Base-by-base conservation (phyloP, 2,329 filamentous ascomycete species). In the Colletotrichum viniferum region DNA sequence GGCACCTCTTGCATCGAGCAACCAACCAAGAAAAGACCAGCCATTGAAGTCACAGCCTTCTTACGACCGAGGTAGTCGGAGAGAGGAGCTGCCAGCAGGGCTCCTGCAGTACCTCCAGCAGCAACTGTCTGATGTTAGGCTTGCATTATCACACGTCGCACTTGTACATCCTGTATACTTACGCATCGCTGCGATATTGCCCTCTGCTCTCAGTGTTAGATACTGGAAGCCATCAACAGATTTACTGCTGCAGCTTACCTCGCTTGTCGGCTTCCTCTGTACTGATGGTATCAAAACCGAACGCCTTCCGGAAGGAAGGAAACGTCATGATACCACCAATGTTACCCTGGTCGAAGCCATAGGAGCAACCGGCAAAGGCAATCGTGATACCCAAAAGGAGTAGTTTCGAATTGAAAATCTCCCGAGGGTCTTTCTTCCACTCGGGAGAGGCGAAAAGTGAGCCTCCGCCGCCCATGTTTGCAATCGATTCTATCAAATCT, bases 301-400 rank as follows among this genome's bases (percentile, higher is more conserved):
- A 85, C 0, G 84, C 81, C 72, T 78, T 79, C 36, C 80, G 77
- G 77, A 86, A 85, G 7, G 82, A 82, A 2, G 82, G 79, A 7
- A 86, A 80, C 2, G 82, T 85, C 56, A 85, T 69, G 32, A 84
- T 82, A 5, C 84, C 84, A 2, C 84, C 83, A 38, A 86, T 86
- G 56, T 85, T 85, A 21, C 84, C 84, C 55, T 83, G 81, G 62
- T 86, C 84, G 48, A 85, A 85, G 21, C 83, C 84, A 77, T 85
- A 85, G 7, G 82, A 81, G 52, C 83, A 85, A 8, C 84, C 84
- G 5, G 83, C 84, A 77, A 84, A 82, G 9, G 82, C 81, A 24
- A 84, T 82, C 1, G 83, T 81, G 16, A 81, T 74, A 4, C 82
- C 80, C 5, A 85, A 78, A 30, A 81, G 81, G 7, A 82, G 79